These are phyloP conservation scores for Trichophyton verrucosum DNA, from an alignment of 2,329 filamentous ascomycete genomes.

Conservation along the genomic window DNA sequence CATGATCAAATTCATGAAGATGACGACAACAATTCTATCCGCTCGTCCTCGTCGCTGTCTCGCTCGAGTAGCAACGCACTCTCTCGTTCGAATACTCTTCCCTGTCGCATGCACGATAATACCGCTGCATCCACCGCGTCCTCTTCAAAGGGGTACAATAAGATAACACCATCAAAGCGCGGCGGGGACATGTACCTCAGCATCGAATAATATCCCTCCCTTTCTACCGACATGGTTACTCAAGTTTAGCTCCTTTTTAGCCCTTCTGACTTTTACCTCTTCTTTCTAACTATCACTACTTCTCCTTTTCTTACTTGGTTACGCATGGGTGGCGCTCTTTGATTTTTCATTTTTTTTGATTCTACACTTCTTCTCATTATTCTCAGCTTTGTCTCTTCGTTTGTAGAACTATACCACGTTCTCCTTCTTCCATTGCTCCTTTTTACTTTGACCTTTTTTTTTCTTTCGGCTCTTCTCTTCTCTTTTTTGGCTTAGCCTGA, in stretches of 20 bases:
- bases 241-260: not conserved
- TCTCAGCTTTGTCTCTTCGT: not conserved
- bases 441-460: not conserved
- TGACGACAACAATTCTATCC: not conserved
- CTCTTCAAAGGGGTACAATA: not conserved
- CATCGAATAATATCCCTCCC: not conserved
- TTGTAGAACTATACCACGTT: constrained; percentile 1
- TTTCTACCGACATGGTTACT: not conserved
- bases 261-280: not conserved
- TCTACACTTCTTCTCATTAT: not conserved
- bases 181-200: not conserved
- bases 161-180: constrained; percentile 2
- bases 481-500: not conserved
- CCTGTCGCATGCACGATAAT: not conserved
- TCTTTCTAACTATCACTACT: not conserved
- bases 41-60: not conserved
- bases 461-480: not conserved
- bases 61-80: too few species aligned
- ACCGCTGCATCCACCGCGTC: not conserved
- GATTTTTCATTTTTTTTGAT: not conserved
- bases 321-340: not conserved
- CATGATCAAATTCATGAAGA: not conserved
- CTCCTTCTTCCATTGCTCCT: not conserved
- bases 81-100: not conserved
- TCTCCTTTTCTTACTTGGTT: not conserved